Conservation (phyloP, 441 rosid genomes). For the Arabidopsis lyrata region DNA sequence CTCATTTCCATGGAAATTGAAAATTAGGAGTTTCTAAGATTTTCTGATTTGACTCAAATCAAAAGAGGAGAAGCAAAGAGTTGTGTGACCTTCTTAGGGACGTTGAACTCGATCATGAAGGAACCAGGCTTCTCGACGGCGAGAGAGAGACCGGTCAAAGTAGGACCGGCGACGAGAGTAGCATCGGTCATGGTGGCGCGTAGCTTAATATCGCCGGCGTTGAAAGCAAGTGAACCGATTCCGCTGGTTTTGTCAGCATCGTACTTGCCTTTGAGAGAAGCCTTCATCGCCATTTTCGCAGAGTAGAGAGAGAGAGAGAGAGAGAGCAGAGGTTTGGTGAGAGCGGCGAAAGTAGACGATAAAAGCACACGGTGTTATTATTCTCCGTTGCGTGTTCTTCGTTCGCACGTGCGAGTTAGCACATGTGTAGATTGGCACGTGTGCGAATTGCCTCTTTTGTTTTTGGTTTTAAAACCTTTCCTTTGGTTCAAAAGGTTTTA, state of each 20-base stretch:
- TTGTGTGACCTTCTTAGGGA: slow-evolving; percentile 69
- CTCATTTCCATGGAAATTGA: not conserved
- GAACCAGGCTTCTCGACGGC: slow-evolving; percentile 86
- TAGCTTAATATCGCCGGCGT: slow-evolving; percentile 78
- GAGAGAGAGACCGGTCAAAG: slow-evolving; percentile 74
- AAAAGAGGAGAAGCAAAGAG: slow-evolving; percentile 18
- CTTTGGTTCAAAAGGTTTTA: too few species aligned
- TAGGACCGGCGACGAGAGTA: slow-evolving; percentile 80
- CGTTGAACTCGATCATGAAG: slow-evolving; percentile 85
- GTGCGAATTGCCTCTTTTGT: not conserved
- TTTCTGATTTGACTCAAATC: not conserved
- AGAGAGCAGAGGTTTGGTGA: slow-evolving; percentile 23
- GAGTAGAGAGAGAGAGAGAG: slow-evolving; percentile 35
- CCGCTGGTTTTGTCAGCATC: slow-evolving; percentile 64
- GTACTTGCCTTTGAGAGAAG: slow-evolving; percentile 82
- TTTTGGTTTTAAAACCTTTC: too few species aligned
- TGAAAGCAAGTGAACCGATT: slow-evolving; percentile 58
- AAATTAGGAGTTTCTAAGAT: not conserved
- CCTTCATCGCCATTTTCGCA: slow-evolving; percentile 63
- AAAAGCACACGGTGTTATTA: slow-evolving; percentile 9
- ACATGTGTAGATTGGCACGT: not conserved
- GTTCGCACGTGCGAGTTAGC: not conserved
- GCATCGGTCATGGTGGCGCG: slow-evolving; percentile 89
- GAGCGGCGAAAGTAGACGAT: slow-evolving; percentile 37
- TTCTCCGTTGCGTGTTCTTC: slow-evolving; percentile 9